A percentile compares a stretch with the other conserved stretches of the same genome.
These are phyloP conservation scores for Diplodia mutila DNA, from an alignment of 2,329 filamentous ascomycete genomes.

Conservation along the genomic window DNA sequence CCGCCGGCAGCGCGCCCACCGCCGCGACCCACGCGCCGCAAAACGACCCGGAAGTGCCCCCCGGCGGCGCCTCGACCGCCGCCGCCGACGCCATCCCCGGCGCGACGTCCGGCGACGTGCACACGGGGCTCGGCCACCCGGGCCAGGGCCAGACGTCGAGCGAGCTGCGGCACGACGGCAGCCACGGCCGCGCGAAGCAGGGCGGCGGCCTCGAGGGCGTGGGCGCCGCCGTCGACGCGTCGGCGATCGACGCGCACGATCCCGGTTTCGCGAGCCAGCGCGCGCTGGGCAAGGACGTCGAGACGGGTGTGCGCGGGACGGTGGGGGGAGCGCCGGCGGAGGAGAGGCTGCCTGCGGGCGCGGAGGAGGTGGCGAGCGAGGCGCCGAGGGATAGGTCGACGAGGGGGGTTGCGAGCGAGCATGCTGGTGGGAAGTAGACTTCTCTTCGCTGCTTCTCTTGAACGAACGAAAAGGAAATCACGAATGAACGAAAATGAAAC, in stretches of 20 bases:
- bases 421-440: no score
- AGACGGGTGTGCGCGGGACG: conserved; percentile 40
- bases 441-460: no score
- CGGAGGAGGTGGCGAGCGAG: conserved; percentile 36
- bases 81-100: conserved; percentile 55
- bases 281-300: conserved; percentile 41
- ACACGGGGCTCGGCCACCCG: conserved; percentile 59
- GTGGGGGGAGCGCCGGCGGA: conserved; percentile 38
- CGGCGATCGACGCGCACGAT: conserved; percentile 37
- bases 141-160: conserved; percentile 52
- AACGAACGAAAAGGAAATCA: no score
- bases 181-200: conserved; percentile 47
- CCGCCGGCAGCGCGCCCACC: conserved; percentile 66
- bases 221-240: conserved; percentile 37
- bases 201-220: conserved; percentile 50
- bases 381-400: conserved; percentile 16
- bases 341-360: conserved; percentile 40
- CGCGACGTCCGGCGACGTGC: conserved; percentile 57
- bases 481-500: no score
- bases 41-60: conserved; percentile 46
- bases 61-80: conserved; percentile 43
- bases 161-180: conserved; percentile 54
- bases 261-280: conserved; percentile 44
- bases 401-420: background rate
- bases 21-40: conserved; percentile 51